Percentiles rank a stretch among this genome's conserved stretches.
These are phyloP conservation scores for Acacia confusa DNA, from an alignment of 306 rosid species.

Conservation along the genomic window DNA sequence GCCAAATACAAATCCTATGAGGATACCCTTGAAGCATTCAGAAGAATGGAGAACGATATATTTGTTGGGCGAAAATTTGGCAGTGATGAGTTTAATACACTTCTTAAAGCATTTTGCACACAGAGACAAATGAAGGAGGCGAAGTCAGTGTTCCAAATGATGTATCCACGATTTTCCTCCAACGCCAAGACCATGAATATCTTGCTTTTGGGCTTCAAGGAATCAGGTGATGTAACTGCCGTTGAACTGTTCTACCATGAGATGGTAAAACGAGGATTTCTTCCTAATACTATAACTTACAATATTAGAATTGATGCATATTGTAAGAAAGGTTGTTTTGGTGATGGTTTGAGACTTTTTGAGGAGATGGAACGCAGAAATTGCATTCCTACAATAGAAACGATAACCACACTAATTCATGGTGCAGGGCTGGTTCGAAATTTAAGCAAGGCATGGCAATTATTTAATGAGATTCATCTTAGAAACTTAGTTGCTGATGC, in stretches of 20 bases:
- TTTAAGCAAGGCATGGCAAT: constrained; percentile 52
- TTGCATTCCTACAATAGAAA: constrained; percentile 51
- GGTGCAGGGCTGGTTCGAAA: constrained; percentile 85
- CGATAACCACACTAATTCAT: constrained; percentile 85
- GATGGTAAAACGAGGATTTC: constrained; percentile 73
- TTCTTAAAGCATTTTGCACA: constrained; percentile 68
- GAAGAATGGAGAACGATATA: constrained; percentile 65
- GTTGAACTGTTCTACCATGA: constrained; percentile 87
- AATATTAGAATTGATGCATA: constrained; percentile 78
- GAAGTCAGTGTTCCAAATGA: constrained; percentile 63
- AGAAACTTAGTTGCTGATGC: constrained; percentile 64
- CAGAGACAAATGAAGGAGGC: constrained; percentile 94
- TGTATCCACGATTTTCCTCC: constrained; percentile 58
- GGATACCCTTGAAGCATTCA: constrained; percentile 70
- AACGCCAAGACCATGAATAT: constrained; percentile 83
- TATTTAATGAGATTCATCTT: constrained; percentile 61
- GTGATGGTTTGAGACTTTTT: constrained; percentile 71
- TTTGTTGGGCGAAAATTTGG: constrained; percentile 62
- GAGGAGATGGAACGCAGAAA: constrained; percentile 71
- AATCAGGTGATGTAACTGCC: constrained; percentile 76
- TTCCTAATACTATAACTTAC: constrained; percentile 65
- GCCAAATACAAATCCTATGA: constrained; percentile 70
- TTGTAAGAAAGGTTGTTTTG: constrained; percentile 73
- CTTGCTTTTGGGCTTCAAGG: constrained; percentile 85
- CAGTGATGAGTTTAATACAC: constrained; percentile 74